Base-by-base conservation (phyloP, 495 filamentous ascomycete species). In the Xylona heveae region DNA sequence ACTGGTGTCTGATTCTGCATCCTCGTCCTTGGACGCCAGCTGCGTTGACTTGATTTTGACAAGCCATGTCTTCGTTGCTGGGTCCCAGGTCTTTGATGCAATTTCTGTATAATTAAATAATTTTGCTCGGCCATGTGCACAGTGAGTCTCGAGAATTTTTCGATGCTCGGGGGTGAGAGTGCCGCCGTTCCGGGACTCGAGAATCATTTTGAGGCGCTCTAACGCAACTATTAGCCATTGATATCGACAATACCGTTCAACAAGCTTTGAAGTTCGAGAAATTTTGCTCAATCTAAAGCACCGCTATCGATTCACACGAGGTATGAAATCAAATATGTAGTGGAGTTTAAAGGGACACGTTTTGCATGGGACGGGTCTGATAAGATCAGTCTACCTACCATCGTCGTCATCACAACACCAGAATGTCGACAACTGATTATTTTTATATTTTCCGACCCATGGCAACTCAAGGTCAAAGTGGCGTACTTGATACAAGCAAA, bases 371-470 rank as follows among this genome's bases (percentile, higher is more conserved):
- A 0, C 21, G 17, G 14, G 10, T 20, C 15, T 13, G 4, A 24
- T 2, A n/a, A n/a, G n/a, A n/a, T n/a, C n/a, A n/a, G n/a, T n/a
- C n/a, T n/a, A n/a, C 38, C 37, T 42, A 53, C 57, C 57, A 38
- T 68, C 60, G 28, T 68, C 57, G 4, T 56, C 61, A 27, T 68
- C 64, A 12, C 64, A 61, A 5, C 59, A 62, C 66, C 68, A 74
- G 41, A 74, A 76, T 2, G 55, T 53, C 17, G 71, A 60, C 37
- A 71, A 66, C 36, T 69, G 59, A 43, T 54, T 58, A 45, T 73
- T 74, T n/a, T 63, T 62, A 42, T 65, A 74, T 38, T 76, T 76
- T 17, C 65, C 66, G 46, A 76, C 63, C 71, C 71, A 76, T 19
- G 53, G 54, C 9, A 76, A 52, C 35, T 59, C 59, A 38, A 73